These are phyloP conservation scores for Phialophora verrucosa DNA, from an alignment of 2,329 filamentous ascomycete genomes.

Conservation along the genomic window DNA sequence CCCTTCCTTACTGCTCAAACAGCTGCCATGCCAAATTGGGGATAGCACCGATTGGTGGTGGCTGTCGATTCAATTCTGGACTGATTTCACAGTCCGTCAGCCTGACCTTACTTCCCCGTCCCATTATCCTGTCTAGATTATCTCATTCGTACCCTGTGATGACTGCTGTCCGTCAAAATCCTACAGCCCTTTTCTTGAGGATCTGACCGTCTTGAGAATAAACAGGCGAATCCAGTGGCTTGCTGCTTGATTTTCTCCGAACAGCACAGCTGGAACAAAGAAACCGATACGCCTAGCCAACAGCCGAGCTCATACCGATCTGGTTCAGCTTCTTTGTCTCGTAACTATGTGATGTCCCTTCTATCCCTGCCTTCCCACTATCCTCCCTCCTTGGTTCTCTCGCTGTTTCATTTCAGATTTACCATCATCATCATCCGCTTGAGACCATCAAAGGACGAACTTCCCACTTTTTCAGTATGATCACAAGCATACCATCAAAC, in stretches of 20 bases:
- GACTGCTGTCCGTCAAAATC: not conserved
- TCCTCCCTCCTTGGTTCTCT: not conserved
- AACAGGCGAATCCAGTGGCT: not conserved
- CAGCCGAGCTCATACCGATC: not conserved
- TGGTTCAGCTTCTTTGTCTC: not conserved
- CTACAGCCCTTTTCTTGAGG: not conserved
- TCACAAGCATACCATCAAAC: not conserved
- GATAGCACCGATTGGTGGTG: not conserved
- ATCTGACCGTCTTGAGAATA: not conserved
- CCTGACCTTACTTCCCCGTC: not conserved
- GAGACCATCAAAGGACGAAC: not conserved
- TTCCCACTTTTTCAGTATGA: not conserved
- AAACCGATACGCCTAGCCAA: not conserved
- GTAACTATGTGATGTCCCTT: not conserved
- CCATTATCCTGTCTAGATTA: not conserved
- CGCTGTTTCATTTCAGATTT: not conserved
- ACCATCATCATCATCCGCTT: not conserved
- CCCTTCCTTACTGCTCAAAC: not conserved
- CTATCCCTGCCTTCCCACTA: not conserved
- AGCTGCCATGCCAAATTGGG: not conserved
- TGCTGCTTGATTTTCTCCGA: not conserved
- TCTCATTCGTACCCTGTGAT: too few species aligned
- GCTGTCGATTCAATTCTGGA: too few species aligned
- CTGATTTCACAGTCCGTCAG: too few species aligned
- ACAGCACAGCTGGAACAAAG: not conserved